Evolutionary conservation across 306 rosid genomes (phyloP).

Genomic region (Myrica gale): DNA sequence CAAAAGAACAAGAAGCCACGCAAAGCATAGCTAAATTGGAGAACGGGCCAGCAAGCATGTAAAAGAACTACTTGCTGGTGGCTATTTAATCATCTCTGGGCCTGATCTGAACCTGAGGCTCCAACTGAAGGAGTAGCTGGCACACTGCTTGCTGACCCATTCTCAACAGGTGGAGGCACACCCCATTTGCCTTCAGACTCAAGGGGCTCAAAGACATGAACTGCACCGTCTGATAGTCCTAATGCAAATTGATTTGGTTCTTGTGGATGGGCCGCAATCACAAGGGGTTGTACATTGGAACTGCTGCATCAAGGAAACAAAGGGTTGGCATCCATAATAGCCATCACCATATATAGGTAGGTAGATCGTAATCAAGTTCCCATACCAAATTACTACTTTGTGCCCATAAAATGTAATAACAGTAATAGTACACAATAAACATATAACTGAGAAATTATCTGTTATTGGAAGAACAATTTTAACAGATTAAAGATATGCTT

Average conservation of each 20-base stretch:
- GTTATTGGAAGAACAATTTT: background rate
- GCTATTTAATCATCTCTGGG: slow-evolving; percentile 62
- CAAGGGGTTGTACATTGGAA: slow-evolving; percentile 69
- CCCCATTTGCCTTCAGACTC: slow-evolving; percentile 98
- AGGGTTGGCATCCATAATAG: background rate
- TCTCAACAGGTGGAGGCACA: slow-evolving; percentile 72
- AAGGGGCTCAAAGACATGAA: slow-evolving; percentile 88
- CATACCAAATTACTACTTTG: background rate
- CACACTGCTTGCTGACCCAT: slow-evolving; percentile 71
- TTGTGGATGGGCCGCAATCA: slow-evolving; percentile 92
- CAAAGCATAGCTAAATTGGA: slow-evolving; percentile 40
- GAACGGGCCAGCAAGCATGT: slow-evolving; percentile 55
- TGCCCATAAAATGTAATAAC: too few species aligned
- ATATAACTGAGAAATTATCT: background rate
- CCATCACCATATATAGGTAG: background rate
- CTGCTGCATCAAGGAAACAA: slow-evolving; percentile 36
- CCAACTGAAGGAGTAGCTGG: slow-evolving; percentile 65
- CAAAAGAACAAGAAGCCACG: slow-evolving; percentile 8
- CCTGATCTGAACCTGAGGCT: slow-evolving; percentile 76
- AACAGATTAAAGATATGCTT: background rate
- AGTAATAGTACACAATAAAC: background rate
- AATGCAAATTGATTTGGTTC: slow-evolving; percentile 89
- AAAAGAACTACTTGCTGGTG: slow-evolving; percentile 73
- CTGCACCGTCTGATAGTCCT: slow-evolving; percentile 91
- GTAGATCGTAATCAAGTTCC: background rate